Base-by-base conservation (phyloP, 148 eudicot species). In the Dianthus caryophyllus region DNA sequence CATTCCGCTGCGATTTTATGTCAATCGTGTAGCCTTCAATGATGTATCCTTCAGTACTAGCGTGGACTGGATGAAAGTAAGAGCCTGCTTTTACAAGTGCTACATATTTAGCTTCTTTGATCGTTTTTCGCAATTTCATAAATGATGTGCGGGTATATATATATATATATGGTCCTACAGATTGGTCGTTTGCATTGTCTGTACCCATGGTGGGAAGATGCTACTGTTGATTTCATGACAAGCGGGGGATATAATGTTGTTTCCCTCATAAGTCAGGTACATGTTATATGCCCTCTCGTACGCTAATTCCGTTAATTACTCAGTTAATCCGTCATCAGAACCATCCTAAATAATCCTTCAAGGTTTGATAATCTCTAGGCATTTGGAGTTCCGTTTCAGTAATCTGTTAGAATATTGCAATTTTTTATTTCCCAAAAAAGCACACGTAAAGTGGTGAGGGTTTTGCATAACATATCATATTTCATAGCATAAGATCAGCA, bases 191-290 rank as follows among this genome's bases (percentile, higher is more conserved):
- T 94, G 77, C 98, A 94, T 79, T 90, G 97, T 67, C 67, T 80
- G 47, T 73, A 81, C 63, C 96, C 97, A 69, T 90, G 98, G 97
- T 94, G 98, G 98, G 90, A 77, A 64, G 97, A 94, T 76, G 85
- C 88, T 58, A 82, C 90, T 53, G 96, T 94, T 51, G 75, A 83
- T 70, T 94, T 94, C 76, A 94, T 94, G 97, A 78, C 36, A 21
- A 88, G 90, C 60, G 98, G 98, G 17, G 97, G 95, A 36, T 94
- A 94, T 64, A 80, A 84, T 65, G 88, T 94, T 61, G 73, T 61
- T 73, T 62, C 87, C 41, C 77, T 76, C 62, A 90, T 94, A 51
- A 71, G 72, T 51, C 82, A 71, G 82, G 96, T 87, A 74, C 48
- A 50, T 59, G 17, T n/a, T 26, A n/a, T 27, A 29, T 27, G 25